These are phyloP conservation scores for Paspalum vaginatum DNA, from an alignment of 176 grass and related monocot genomes.

Conservation along the genomic window DNA sequence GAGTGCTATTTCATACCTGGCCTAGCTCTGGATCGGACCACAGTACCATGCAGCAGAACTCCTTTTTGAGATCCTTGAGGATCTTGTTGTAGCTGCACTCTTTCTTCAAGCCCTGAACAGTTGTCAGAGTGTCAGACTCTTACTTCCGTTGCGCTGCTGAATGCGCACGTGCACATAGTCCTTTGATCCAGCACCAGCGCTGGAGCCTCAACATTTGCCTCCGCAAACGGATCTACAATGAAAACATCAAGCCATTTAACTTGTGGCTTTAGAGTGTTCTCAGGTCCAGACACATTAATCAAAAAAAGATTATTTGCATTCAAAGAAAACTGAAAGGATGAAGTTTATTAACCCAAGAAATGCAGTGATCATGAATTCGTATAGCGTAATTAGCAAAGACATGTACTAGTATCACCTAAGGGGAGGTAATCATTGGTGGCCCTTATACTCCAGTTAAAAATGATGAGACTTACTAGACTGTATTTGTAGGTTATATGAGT, in stretches of 20 bases:
- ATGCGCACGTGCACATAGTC: slow-evolving; percentile 68
- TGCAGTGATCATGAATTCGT: not conserved
- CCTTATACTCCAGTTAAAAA: not conserved
- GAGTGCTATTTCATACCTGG: slow-evolving; percentile 46
- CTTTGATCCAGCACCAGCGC: slow-evolving; percentile 59
- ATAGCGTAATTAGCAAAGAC: not conserved
- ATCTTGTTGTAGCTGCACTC: slow-evolving; percentile 76
- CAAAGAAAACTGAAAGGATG: not conserved
- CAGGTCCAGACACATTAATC: not conserved
- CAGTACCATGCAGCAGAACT: slow-evolving; percentile 72
- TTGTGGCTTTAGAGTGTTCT: not conserved
- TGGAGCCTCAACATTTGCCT: slow-evolving; percentile 73
- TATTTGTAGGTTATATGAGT: not conserved
- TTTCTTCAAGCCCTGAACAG: slow-evolving; percentile 71
- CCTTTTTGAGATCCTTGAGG: slow-evolving; percentile 68
- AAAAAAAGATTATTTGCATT: not conserved
- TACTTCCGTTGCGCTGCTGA: slow-evolving; percentile 76
- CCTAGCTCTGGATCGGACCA: slow-evolving; percentile 69
- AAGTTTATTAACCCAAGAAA: not conserved
- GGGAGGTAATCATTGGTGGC: not conserved
- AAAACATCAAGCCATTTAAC: slow-evolving; percentile 7
- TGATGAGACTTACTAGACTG: too few species aligned
- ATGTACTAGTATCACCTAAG: not conserved
- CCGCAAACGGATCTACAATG: slow-evolving; percentile 58
- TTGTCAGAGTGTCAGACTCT: slow-evolving; percentile 77